phyloP scores from a whole-genome alignment of 805 yeast species.

The Saccharomycopsis schoenii region DNA sequence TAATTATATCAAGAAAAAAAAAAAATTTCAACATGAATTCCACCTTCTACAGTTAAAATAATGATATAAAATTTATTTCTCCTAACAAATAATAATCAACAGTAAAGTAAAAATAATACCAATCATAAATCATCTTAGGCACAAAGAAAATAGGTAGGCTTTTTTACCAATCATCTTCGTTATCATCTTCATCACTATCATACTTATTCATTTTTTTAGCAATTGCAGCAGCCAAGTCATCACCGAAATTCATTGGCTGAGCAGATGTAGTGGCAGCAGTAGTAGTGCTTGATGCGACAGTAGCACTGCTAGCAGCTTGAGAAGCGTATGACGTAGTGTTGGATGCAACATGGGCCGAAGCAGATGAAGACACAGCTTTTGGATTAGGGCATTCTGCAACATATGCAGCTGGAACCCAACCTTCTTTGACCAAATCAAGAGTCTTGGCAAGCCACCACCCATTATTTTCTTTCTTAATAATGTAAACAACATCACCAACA shows the following conservation, averaged over 20 bases:
- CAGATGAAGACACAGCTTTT: not conserved
- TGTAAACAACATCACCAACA: conserved; percentile 66
- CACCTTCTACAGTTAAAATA: not conserved
- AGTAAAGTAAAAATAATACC: not conserved
- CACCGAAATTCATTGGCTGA: conserved; percentile 9
- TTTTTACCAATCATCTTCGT: conserved; percentile 13
- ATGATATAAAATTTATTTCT: not conserved
- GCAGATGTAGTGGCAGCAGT: conserved; percentile 7
- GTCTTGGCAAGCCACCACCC: conserved; percentile 93
- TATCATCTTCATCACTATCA: conserved; percentile 15
- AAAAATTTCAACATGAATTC: not conserved
- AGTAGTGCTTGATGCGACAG: conserved; percentile 17
- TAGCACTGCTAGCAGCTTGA: conserved; percentile 20
- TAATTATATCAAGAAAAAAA: not conserved
- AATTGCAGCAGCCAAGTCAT: conserved; percentile 16
- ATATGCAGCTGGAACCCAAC: conserved; percentile 98
- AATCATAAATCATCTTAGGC: no score
- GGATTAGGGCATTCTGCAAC: conserved; percentile 52
- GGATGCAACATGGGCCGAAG: not conserved
- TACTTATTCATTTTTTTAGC: conserved; percentile 17
- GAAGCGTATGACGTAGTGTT: not conserved
- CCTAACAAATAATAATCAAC: not conserved
- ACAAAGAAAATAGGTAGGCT: no score
- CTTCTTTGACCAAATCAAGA: conserved; percentile 67
- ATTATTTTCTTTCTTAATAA: conserved; percentile 63